Evolutionary conservation across 2,329 filamentous ascomycete species (phyloP).

Genomic region (Neonectria coccinea): DNA sequence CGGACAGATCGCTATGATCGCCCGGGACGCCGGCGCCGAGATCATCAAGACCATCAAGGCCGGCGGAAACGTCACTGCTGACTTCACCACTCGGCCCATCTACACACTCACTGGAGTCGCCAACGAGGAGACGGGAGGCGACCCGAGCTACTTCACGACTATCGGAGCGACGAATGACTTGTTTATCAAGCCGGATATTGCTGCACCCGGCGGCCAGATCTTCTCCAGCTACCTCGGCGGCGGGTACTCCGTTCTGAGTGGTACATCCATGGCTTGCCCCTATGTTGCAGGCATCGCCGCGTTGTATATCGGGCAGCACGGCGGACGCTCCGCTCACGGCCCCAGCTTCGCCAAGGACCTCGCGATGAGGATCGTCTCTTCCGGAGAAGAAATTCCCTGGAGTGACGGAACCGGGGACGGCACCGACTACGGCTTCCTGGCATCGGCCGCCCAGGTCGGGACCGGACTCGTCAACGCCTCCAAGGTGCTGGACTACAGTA

Average conservation of each 20-base stretch:
- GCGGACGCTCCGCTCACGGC: constrained; percentile 49
- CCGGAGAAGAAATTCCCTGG: constrained; percentile 45
- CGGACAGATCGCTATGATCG: constrained; percentile 35
- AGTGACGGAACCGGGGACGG: constrained; percentile 27
- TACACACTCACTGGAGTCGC: constrained; percentile 41
- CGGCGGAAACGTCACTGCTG: constrained; percentile 45
- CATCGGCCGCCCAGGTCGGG: constrained; percentile 55
- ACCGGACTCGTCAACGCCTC: constrained; percentile 57
- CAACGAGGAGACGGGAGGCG: constrained; percentile 47
- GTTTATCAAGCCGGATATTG: constrained; percentile 57
- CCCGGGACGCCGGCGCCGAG: constrained; percentile 34
- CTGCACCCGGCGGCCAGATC: constrained; percentile 55
- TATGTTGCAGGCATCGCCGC: constrained; percentile 58
- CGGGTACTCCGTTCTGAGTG: constrained; percentile 53
- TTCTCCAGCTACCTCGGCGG: constrained; percentile 56
- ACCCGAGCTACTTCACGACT: constrained; percentile 53
- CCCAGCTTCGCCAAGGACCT: constrained; percentile 47
- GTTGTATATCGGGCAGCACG: constrained; percentile 50
- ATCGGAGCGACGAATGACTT: constrained; percentile 60
- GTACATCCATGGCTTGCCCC: constrained; percentile 63
- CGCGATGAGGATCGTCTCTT: constrained; percentile 49
- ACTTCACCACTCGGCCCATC: constrained; percentile 42
- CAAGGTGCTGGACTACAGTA: constrained; percentile 54
- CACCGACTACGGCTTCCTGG: constrained; percentile 37
- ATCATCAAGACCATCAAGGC: constrained; percentile 45